phyloP scores from a whole-genome alignment of 2,329 filamentous ascomycete genomes.

The Dothistroma septosporum region DNA sequence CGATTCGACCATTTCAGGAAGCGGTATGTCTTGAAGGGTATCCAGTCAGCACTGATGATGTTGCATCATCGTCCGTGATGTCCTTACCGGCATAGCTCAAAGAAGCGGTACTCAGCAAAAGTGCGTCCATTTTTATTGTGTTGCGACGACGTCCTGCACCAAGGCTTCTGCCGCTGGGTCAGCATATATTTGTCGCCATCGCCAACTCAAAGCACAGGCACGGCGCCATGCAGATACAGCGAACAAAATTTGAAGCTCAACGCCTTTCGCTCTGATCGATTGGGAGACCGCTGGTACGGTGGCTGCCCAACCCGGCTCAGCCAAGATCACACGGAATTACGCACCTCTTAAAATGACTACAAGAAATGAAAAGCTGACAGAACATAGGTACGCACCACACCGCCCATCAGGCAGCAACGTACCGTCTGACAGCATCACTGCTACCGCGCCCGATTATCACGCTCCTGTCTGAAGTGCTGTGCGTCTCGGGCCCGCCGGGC shows the following conservation, averaged over 20 bases:
- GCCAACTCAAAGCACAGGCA: background rate
- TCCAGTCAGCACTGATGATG: background rate
- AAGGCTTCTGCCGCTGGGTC: background rate
- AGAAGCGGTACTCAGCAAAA: slow-evolving; percentile 1
- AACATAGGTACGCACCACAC: background rate
- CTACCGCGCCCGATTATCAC: background rate
- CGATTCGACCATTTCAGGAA: slow-evolving; percentile 16
- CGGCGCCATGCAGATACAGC: background rate
- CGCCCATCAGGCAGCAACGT: background rate
- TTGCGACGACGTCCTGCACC: slow-evolving; percentile 1
- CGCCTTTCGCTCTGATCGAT: background rate
- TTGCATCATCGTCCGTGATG: background rate
- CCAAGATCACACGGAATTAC: background rate
- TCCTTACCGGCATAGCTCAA: slow-evolving; percentile 3
- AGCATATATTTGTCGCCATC: background rate
- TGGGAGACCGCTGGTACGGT: background rate
- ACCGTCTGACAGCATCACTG: background rate
- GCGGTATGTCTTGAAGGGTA: slow-evolving; percentile 9
- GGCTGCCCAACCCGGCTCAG: slow-evolving; percentile 1
- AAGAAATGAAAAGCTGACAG: slow-evolving; percentile 1
- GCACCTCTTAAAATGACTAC: slow-evolving; percentile 1
- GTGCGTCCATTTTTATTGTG: slow-evolving; percentile 3
- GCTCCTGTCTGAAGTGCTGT: slow-evolving; percentile 4
- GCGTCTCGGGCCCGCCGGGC: slow-evolving; percentile 1
- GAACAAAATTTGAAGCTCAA: background rate